Percentiles rank a stretch among this genome's conserved stretches.
phyloP scores from a whole-genome alignment of 75 land plant genomes.

The Isoetes taiwanensis region DNA sequence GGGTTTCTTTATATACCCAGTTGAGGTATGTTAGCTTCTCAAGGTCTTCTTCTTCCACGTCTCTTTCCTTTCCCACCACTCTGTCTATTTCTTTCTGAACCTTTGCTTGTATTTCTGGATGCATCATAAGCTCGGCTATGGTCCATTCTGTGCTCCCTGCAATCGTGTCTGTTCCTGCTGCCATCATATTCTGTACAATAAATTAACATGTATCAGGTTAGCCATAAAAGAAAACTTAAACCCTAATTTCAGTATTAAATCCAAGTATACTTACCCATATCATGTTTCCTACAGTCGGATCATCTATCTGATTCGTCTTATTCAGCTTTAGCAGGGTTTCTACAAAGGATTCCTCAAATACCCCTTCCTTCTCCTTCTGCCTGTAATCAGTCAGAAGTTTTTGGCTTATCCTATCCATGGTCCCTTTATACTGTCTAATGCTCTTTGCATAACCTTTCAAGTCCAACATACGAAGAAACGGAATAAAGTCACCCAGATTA shows the following conservation, averaged over 20 bases:
- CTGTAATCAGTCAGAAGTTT: no score
- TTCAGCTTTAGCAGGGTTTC: neutral
- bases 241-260: no score
- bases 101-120: neutral
- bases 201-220: no score
- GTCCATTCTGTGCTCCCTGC: neutral
- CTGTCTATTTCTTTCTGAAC: conserved; percentile 1
- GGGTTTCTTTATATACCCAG: neutral
- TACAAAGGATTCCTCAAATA: neutral
- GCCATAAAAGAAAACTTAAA: no score
- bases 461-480: no score
- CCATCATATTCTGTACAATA: conserved; percentile 1
- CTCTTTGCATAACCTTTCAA: no score
- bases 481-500: no score
- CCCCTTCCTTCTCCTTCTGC: conserved; percentile 1
- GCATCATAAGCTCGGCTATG: neutral
- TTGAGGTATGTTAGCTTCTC: neutral
- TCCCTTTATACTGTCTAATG: no score
- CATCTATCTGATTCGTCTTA: neutral
- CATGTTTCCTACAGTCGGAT: neutral
- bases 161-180: conserved; percentile 1
- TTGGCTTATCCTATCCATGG: no score
- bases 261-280: conserved; percentile 3
- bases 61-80: neutral
- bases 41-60: neutral